Evolutionary conservation across 2,329 filamentous ascomycete genomes (phyloP).

Genomic region (Apiospora arundinis): DNA sequence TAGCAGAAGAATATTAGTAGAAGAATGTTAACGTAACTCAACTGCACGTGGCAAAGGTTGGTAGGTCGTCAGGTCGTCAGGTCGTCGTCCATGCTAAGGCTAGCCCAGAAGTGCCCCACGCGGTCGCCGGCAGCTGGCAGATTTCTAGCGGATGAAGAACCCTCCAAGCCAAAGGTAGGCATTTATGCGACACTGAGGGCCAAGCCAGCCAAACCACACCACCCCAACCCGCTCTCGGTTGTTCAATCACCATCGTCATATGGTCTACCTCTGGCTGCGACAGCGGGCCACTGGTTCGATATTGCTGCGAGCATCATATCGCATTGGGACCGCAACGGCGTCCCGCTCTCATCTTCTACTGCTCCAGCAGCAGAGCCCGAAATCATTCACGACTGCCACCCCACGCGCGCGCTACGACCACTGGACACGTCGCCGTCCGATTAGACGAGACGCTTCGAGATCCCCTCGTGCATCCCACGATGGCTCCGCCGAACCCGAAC

Average conservation of each 20-base stretch:
- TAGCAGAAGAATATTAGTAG: no score
- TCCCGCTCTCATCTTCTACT: background rate
- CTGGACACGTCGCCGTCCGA: no score
- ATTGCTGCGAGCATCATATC: background rate
- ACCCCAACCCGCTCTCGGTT: background rate
- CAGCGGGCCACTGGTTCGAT: background rate
- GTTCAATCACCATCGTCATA: background rate
- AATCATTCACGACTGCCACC: background rate
- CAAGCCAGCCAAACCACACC: background rate
- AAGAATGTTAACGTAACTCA: no score
- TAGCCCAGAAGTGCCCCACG: no score
- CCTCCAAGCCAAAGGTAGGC: background rate
- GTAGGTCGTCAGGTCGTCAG: no score
- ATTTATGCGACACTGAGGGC: background rate
- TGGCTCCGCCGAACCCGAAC: background rate
- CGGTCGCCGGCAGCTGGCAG: background rate
- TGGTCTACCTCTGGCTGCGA: background rate
- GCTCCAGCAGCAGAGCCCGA: background rate
- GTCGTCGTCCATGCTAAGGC: no score
- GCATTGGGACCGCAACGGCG: background rate
- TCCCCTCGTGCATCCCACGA: background rate
- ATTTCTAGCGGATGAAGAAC: background rate
- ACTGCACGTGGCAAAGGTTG: no score
- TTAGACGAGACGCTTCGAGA: background rate
- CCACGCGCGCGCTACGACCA: no score